Evolutionary conservation across 352 stramenopile species (phyloP), one percentile per base, ranked within the genome.

Genomic region (Phytophthora sansomeana): DNA sequence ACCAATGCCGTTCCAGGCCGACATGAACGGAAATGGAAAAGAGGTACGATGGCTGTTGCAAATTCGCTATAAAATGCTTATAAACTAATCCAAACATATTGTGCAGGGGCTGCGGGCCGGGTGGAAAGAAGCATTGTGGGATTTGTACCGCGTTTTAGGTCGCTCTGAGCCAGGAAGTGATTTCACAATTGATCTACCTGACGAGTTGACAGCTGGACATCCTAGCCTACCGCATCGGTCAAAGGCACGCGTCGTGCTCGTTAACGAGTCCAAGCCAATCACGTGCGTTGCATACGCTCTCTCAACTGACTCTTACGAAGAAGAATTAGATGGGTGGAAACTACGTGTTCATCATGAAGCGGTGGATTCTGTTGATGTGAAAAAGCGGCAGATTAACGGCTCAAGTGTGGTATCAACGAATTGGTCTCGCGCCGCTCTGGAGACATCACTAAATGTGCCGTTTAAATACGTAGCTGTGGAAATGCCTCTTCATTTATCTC

Each of bases 251-350:
- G 83, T 98, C 6, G 87, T 98, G 21, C 81, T 97, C 28, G 97
- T 99, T 13, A 89, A 98, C 72, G 96, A 99, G 55, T 82, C 96
- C 17, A 83, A 97, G 61, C 92, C 93, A 1, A 97, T 97, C 44
- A 98, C 96, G 21, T 96, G 91, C 9, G 97, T 99, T 63, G 96
- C 97, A 17, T 98, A 98, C 66, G 96, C 96, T 17, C 81, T 99
- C 43, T 89, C 91, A 6, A 98, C 96, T 7, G 81, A 89, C 55
- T 89, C 98, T 44, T 95, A 97, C 35, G 83, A 92, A 54, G 77
- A 92, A 26, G 78, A 93, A 28, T 38, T 94, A 19, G 72, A 80
- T 21, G 76, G 72, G 16, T 91, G 85, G 83, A 93, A 89, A 29
- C 42, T 90, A 13, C 54, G 61, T 10, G 65, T 94, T 17, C 83